Conservation (phyloP, 176 grass and related monocot species). For the Typha latifolia region DNA sequence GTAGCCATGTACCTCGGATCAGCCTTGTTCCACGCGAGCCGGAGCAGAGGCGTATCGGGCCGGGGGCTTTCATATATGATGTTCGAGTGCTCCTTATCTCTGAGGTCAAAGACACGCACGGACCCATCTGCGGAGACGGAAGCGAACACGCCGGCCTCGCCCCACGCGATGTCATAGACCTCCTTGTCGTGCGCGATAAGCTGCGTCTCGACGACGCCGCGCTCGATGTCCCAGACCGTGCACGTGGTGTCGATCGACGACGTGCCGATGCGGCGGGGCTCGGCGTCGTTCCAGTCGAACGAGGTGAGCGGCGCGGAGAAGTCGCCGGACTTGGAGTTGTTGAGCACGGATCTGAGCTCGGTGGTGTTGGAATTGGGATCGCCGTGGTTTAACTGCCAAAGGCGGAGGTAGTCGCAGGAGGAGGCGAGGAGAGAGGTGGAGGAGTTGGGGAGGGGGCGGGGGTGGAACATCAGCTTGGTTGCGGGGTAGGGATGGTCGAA, state of each 20-base stretch:
- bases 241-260: slow-evolving; percentile 98
- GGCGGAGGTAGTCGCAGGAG: slow-evolving; percentile 64
- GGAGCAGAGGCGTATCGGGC: slow-evolving; percentile 80
- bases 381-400: slow-evolving; percentile 46
- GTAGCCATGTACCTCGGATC: slow-evolving; percentile 76
- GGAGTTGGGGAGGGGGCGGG: slow-evolving; percentile 17
- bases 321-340: slow-evolving; percentile 81
- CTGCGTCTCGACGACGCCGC: slow-evolving; percentile 87
- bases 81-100: slow-evolving; percentile 97
- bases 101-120: slow-evolving; percentile 90
- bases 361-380: slow-evolving; percentile 32
- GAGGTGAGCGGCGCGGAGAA: slow-evolving; percentile 93
- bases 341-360: slow-evolving; percentile 58
- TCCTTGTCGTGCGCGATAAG: slow-evolving; percentile 99
- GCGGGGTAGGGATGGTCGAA: slow-evolving; percentile 90
- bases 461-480: slow-evolving; percentile 94
- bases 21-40: slow-evolving; percentile 78
- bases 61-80: slow-evolving; percentile 96
- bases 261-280: slow-evolving; percentile 72
- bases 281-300: slow-evolving; percentile 86
- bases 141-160: slow-evolving; percentile 76
- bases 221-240: slow-evolving; percentile 95
- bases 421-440: slow-evolving; percentile 56
- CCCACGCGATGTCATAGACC: slow-evolving; percentile 97
- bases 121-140: slow-evolving; percentile 91